Evolutionary conservation across 179 eudicot species (phyloP).

Genomic region (Actinidia chinensis): DNA sequence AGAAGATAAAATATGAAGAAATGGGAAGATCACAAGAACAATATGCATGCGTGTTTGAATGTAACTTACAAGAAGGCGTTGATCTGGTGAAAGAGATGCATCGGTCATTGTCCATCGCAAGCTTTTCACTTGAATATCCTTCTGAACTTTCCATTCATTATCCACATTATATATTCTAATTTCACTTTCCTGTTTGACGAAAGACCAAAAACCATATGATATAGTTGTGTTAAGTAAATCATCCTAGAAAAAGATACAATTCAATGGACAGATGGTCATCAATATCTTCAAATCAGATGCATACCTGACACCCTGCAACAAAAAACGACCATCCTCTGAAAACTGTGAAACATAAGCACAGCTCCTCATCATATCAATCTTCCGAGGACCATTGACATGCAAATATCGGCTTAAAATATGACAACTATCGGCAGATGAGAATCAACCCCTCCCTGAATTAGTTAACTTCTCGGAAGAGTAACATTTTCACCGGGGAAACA

Average conservation of each 20-base stretch:
- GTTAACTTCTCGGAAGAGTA: slow-evolving; percentile 70
- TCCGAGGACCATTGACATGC: slow-evolving; percentile 59
- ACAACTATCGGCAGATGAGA: slow-evolving; percentile 61
- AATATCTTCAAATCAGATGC: not conserved
- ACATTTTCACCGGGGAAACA: slow-evolving; percentile 54
- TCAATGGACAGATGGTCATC: not conserved
- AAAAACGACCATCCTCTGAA: slow-evolving; percentile 76
- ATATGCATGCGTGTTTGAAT: slow-evolving; percentile 6
- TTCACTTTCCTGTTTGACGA: slow-evolving; percentile 60
- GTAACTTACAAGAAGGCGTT: slow-evolving; percentile 65
- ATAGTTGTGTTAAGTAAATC: not conserved
- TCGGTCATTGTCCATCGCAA: slow-evolving; percentile 89
- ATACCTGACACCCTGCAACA: slow-evolving; percentile 81
- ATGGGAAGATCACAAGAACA: not conserved
- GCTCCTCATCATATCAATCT: slow-evolving; percentile 57
- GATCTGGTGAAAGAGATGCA: slow-evolving; percentile 82
- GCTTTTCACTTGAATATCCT: slow-evolving; percentile 68
- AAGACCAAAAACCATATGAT: not conserved
- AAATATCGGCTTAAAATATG: slow-evolving; percentile 69
- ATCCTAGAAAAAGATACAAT: not conserved
- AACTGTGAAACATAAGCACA: slow-evolving; percentile 83
- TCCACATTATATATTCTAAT: slow-evolving; percentile 71
- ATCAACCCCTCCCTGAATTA: slow-evolving; percentile 68
- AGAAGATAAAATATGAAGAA: not conserved
- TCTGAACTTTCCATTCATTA: slow-evolving; percentile 66